phyloP scores from a whole-genome alignment of 345 rosid genomes.

The Euphorbia tirucalli region DNA sequence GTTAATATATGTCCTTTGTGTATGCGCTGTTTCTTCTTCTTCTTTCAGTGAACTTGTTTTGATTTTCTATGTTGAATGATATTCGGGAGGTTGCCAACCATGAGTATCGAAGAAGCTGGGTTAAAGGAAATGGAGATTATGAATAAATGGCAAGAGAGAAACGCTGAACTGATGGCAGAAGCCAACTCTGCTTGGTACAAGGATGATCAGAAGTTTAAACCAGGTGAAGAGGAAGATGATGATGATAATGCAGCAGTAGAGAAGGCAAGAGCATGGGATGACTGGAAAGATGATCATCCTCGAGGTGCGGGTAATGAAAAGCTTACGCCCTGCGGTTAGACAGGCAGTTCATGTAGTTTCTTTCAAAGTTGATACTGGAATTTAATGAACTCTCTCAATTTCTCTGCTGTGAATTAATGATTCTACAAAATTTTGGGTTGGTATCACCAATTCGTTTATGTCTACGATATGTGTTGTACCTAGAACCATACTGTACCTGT shows the following conservation, averaged over 20 bases:
- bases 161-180: slow-evolving; percentile 75
- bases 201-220: slow-evolving; percentile 37
- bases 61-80: slow-evolving; percentile 12
- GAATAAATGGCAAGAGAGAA: slow-evolving; percentile 91
- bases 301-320: slow-evolving; percentile 97
- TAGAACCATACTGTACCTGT: too few relatives aligned
- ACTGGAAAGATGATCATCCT: slow-evolving; percentile 98
- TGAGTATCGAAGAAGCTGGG: slow-evolving; percentile 99
- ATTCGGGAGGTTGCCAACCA: slow-evolving; percentile 77
- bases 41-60: neutral
- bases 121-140: slow-evolving; percentile 86
- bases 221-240: slow-evolving; percentile 52
- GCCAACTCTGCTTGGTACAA: slow-evolving; percentile 84
- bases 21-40: neutral
- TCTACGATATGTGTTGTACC: too few relatives aligned
- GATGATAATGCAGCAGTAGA: slow-evolving; percentile 59
- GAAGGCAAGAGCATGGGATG: slow-evolving; percentile 86
- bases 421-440: too few relatives aligned
- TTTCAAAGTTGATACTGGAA: too few relatives aligned
- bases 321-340: slow-evolving; percentile 92
- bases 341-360: neutral
- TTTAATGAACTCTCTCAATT: too few relatives aligned
- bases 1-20: neutral
- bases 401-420: too few relatives aligned
- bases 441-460: too few relatives aligned